Percentiles rank a stretch among this genome's conserved stretches.
These are phyloP conservation scores for Hirsutella minnesotensis DNA, from an alignment of 2,329 filamentous ascomycete genomes.

Conservation along the genomic window DNA sequence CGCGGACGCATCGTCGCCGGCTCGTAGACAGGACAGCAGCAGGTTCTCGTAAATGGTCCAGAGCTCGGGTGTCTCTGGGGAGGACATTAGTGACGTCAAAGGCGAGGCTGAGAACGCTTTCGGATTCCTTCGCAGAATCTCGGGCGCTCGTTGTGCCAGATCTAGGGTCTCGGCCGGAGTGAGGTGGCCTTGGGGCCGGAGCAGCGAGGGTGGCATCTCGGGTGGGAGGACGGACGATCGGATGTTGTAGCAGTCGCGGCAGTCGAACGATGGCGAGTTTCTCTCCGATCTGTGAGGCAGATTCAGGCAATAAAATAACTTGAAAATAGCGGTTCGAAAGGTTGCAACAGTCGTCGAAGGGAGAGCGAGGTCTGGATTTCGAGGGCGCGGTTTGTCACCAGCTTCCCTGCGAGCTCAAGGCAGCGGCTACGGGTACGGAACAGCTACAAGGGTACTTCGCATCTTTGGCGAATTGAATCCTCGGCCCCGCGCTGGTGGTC, in stretches of 20 bases:
- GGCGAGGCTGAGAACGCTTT: constrained; percentile 43
- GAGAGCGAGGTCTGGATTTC: too few species aligned
- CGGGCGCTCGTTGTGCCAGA: constrained; percentile 49
- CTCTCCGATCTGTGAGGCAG: too few species aligned
- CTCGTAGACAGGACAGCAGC: constrained; percentile 70
- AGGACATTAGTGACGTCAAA: constrained; percentile 38
- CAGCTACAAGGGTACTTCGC: too few species aligned
- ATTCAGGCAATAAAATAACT: too few species aligned
- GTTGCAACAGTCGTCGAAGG: constrained; percentile 10
- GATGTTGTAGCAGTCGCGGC: neutral
- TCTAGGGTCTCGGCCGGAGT: constrained; percentile 42
- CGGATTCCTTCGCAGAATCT: constrained; percentile 40
- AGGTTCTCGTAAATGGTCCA: constrained; percentile 86
- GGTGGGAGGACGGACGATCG: neutral
- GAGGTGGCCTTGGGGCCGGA: constrained; percentile 45
- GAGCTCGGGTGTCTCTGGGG: constrained; percentile 62
- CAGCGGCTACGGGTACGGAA: too few species aligned
- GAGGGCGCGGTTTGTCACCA: too few species aligned
- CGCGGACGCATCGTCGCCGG: constrained; percentile 70
- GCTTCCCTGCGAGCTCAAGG: too few species aligned
- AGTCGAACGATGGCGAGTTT: too few species aligned
- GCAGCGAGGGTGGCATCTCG: constrained; percentile 36
- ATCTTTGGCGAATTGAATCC: too few species aligned
- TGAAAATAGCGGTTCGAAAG: too few species aligned
- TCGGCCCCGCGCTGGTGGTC: too few species aligned